Conservation (phyloP, 805 yeast species). For the Candida taoyuanica region DNA sequence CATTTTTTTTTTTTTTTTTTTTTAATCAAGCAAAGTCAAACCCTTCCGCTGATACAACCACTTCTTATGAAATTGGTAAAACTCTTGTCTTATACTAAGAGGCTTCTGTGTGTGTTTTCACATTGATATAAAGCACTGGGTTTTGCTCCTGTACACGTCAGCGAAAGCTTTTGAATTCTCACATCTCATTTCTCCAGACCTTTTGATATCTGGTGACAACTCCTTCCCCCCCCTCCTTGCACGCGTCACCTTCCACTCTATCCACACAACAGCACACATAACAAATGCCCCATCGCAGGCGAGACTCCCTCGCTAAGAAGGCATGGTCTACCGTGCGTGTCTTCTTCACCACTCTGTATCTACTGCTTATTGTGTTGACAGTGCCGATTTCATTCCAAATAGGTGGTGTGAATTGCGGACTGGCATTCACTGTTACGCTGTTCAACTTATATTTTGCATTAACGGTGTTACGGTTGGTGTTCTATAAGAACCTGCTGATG, state of each 20-base stretch:
- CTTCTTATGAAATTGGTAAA: too few species aligned
- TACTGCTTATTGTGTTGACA: slow-evolving; percentile 67
- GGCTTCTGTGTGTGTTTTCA: too few species aligned
- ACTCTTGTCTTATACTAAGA: too few species aligned
- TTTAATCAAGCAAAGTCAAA: too few species aligned
- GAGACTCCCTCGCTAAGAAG: slow-evolving; percentile 3
- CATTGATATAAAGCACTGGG: too few species aligned
- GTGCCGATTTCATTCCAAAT: slow-evolving; percentile 92
- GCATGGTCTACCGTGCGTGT: slow-evolving; percentile 15
- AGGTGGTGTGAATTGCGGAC: slow-evolving; percentile 88
- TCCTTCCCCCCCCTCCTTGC: background rate
- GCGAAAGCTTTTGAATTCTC: too few species aligned
- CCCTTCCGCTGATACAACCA: too few species aligned
- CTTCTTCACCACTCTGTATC: slow-evolving; percentile 53
- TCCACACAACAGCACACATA: background rate
- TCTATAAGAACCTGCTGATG: slow-evolving; percentile 29
- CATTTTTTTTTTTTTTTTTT: too few species aligned
- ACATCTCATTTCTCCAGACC: too few species aligned
- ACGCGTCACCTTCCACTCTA: background rate
- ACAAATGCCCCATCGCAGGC: slow-evolving; percentile 3
- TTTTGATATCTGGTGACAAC: too few species aligned
- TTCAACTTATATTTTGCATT: slow-evolving; percentile 63
- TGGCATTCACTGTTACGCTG: slow-evolving; percentile 74
- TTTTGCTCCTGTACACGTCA: too few species aligned
- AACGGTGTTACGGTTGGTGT: slow-evolving; percentile 64